Base-by-base conservation (phyloP, 768 basidiomycete species). In the Leucosporidium creatinivorum region DNA sequence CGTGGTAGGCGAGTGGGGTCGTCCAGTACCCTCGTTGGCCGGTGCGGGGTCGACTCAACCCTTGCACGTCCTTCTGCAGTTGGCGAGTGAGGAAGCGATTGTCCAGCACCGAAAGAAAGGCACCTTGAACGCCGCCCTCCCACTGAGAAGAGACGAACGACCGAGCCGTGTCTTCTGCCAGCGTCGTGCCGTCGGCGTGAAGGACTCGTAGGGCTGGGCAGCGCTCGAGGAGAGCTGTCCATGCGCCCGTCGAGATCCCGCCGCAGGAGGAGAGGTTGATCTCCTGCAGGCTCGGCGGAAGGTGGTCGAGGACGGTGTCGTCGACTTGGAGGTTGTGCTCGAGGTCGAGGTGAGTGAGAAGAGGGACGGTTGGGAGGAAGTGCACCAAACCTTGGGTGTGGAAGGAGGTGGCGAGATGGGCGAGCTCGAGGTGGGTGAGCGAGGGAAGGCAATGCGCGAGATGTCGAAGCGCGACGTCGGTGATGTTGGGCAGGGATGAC, bases 401-500 rank as follows among this genome's bases (percentile, higher is more conserved):
- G 68, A 93, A 77, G 6, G 25, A 17, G 18, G 81, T 75, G 18
- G 89, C 87, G 28, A 93, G 84, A 13, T 86, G 85, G 0, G 87
- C 89, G 65, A 93, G 76, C 78, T 96, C 91, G 52, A 96, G 80
- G 63, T 85, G 84, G 74, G 89, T 86, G 19, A 96, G 82, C 60
- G 81, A 76, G 0, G 92, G 91, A 17, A 91, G 82, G 17, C 85
- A 80, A 74, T 85, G 78, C 18, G 87, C 85, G 49, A 96, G 79
- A 76, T 88, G 85, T 25, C 85, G 83, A 74, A 90, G 89, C 10
- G 87, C 87, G 33, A 79, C 81, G 74, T 91, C 89, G 5, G 89
- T 89, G 66, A 94, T 80, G 69, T 87, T 79, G 25, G 80, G 73
- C 73, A 91, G 93, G 50, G 78, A 81, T 23, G 91, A 90, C 58